Conservation (phyloP, 129 eudicot genomes). For the Flaveria trinervia region DNA sequence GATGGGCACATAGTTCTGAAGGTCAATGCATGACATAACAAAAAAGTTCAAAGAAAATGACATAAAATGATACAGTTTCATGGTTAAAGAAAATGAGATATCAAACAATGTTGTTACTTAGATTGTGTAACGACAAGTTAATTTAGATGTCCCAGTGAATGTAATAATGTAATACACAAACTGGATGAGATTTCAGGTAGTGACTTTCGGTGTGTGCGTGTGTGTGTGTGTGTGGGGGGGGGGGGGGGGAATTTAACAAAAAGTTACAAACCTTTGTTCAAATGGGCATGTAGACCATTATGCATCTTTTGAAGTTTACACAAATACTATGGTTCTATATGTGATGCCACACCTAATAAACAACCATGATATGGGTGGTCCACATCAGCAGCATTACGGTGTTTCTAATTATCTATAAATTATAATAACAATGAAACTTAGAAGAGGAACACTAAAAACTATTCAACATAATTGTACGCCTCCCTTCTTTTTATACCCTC, state of each 20-base stretch:
- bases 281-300: not conserved
- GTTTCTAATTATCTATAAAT: no score
- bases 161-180: not conserved
- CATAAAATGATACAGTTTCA: not conserved
- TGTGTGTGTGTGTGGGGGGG: no score
- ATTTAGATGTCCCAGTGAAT: not conserved
- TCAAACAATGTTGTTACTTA: not conserved
- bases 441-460: slow-evolving; percentile 2
- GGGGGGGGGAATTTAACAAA: not conserved
- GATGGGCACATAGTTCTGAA: not conserved
- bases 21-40: not conserved
- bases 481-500: slow-evolving; percentile 4
- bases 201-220: no score
- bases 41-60: not conserved
- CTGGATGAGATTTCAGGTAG: not conserved
- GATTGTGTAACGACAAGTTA: not conserved
- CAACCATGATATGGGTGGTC: no score
- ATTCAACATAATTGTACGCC: not conserved
- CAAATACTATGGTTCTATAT: no score
- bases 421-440: slow-evolving; percentile 1
- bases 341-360: no score
- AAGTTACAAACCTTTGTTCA: not conserved
- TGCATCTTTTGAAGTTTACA: no score
- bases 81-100: not conserved
- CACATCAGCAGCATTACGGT: no score